phyloP scores from a whole-genome alignment of 805 yeast genomes.

The Candida corydali region DNA sequence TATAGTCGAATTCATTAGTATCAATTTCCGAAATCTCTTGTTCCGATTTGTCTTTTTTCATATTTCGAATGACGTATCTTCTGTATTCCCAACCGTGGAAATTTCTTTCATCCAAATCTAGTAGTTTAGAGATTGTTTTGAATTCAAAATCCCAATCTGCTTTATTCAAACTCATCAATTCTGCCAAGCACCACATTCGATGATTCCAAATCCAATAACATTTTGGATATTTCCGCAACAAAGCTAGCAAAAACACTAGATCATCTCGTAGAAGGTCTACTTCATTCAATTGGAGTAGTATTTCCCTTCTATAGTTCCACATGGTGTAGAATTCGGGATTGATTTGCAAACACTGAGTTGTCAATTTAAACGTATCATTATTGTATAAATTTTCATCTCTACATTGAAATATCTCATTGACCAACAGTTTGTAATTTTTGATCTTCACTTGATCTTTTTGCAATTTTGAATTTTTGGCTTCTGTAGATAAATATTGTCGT shows the following conservation, averaged over 20 bases:
- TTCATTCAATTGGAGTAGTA: constrained; percentile 24
- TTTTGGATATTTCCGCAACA: constrained; percentile 70
- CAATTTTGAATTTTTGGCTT: constrained; percentile 48
- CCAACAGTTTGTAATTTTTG: constrained; percentile 46
- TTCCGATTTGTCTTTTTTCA: constrained; percentile 17
- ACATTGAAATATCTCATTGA: constrained; percentile 36
- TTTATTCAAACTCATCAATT: constrained; percentile 39
- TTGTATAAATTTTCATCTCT: constrained; percentile 16
- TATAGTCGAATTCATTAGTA: constrained; percentile 63
- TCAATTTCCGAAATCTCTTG: constrained; percentile 22
- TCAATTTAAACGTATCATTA: constrained; percentile 42
- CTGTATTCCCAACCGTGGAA: constrained; percentile 97
- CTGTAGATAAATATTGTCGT: constrained; percentile 52
- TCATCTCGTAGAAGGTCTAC: constrained; percentile 45
- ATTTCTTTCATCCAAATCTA: constrained; percentile 74
- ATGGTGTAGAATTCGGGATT: constrained; percentile 87
- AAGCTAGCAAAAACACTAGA: constrained; percentile 52
- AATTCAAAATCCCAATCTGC: constrained; percentile 74
- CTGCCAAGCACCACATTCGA: constrained; percentile 69
- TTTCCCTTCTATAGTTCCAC: constrained; percentile 88
- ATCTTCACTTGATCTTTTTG: constrained; percentile 62
- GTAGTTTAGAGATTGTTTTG: constrained; percentile 60
- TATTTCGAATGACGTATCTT: constrained; percentile 55
- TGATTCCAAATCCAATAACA: constrained; percentile 98
- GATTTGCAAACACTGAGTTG: constrained; percentile 52